Percentiles rank a stretch among this genome's conserved stretches.
phyloP scores from a whole-genome alignment of 129 eudicot species.

The Flaveria trinervia region DNA sequence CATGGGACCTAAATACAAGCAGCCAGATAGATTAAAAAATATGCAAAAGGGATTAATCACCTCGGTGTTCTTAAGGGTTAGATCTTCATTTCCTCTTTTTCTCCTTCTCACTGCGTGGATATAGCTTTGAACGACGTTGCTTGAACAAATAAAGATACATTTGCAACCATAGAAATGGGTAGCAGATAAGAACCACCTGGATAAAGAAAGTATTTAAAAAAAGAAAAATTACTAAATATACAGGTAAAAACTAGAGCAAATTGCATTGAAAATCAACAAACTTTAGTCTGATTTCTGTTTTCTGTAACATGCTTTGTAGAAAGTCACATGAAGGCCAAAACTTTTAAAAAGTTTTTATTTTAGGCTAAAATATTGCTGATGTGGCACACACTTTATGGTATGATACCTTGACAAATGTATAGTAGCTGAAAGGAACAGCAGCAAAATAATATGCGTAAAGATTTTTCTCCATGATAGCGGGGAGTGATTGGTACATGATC shows the following conservation, averaged over 20 bases:
- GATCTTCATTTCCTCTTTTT: conserved; percentile 49
- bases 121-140: conserved; percentile 74
- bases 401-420: conserved; percentile 63
- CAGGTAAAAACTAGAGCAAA: not conserved
- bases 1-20: not conserved
- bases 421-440: conserved; percentile 68
- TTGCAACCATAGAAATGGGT: conserved; percentile 82
- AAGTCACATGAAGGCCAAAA: not conserved
- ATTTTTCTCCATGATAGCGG: conserved; percentile 59
- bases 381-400: not conserved
- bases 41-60: conserved; percentile 17
- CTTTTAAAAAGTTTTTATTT: not conserved
- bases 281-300: not conserved
- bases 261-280: not conserved
- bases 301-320: not conserved
- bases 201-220: not conserved
- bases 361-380: not conserved
- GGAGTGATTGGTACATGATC: conserved; percentile 93
- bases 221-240: not conserved
- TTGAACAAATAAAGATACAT: conserved; percentile 84
- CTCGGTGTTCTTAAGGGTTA: not conserved
- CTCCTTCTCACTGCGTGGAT: conserved; percentile 51
- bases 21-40: conserved; percentile 9
- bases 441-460: conserved; percentile 60
- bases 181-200: conserved; percentile 69